phyloP scores from a whole-genome alignment of 192 early-diverging fungal species.

The Rhizophlyctis rosea region DNA sequence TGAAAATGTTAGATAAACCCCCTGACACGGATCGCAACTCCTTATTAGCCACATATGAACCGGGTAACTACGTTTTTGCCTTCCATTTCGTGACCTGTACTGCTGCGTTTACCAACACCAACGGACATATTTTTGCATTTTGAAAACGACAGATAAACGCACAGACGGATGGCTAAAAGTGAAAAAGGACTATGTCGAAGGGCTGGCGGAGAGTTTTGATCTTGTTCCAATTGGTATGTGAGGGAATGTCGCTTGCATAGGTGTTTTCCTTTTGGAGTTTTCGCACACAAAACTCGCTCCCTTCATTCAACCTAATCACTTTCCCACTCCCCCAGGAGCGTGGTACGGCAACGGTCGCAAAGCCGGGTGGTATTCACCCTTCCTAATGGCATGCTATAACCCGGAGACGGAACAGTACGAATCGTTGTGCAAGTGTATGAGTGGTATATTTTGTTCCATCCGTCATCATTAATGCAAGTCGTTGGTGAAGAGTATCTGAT shows the following conservation, averaged over 20 bases:
- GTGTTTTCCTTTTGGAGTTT: no score
- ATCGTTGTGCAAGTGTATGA: slow-evolving; percentile 22
- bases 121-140: not conserved
- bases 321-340: slow-evolving; percentile 7
- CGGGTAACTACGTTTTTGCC: not conserved
- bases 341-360: slow-evolving; percentile 23
- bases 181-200: slow-evolving; percentile 16
- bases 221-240: slow-evolving; percentile 18
- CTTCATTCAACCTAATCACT: no score
- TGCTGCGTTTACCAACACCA: not conserved
- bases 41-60: slow-evolving; percentile 16
- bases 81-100: not conserved
- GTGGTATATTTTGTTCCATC: slow-evolving; percentile 5
- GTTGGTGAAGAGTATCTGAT: not conserved
- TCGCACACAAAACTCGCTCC: no score
- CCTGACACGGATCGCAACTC: not conserved
- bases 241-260: no score
- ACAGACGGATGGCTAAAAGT: slow-evolving; percentile 22
- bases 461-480: not conserved
- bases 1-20: slow-evolving; percentile 17
- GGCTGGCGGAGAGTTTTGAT: slow-evolving; percentile 16
- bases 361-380: slow-evolving; percentile 10
- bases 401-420: slow-evolving; percentile 7
- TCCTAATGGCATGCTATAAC: slow-evolving; percentile 19
- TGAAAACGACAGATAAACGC: slow-evolving; percentile 12